A percentile compares a stretch with the other conserved stretches of the same genome.
Evolutionary conservation across 1,139 yeast genomes (phyloP).

Genomic region (Insectozyma bohioensis): DNA sequence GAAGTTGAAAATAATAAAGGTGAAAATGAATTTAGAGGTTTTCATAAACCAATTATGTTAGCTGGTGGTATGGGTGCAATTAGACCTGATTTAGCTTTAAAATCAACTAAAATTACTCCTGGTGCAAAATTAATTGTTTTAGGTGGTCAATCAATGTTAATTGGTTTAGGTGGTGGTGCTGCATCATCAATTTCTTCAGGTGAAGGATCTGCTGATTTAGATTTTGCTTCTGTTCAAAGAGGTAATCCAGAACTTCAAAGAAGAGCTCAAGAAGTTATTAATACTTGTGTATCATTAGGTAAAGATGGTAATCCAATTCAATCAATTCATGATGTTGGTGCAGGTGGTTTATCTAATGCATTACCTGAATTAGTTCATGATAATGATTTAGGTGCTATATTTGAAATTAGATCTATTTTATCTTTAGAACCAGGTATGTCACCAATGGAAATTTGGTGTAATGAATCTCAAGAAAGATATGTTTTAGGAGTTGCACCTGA

Average conservation of each 20-base stretch:
- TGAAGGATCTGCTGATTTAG: conserved; percentile 93
- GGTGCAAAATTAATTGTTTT: conserved; percentile 90
- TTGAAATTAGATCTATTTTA: conserved; percentile 88
- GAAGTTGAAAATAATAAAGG: conserved; percentile 63
- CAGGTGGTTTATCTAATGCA: conserved; percentile 98
- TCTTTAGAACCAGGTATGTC: conserved; percentile 98
- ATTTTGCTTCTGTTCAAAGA: conserved; percentile 98
- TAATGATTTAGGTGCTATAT: conserved; percentile 89
- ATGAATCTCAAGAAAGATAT: conserved; percentile 98
- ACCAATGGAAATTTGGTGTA: conserved; percentile 99
- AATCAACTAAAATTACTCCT: conserved; percentile 84
- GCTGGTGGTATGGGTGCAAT: conserved; percentile 99
- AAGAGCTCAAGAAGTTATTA: conserved; percentile 97
- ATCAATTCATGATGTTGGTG: conserved; percentile 98
- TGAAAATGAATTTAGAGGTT: conserved; percentile 81
- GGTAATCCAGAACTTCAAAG: conserved; percentile 99
- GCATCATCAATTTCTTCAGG: conserved; percentile 96
- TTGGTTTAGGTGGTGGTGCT: conserved; percentile 99
- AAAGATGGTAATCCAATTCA: conserved; percentile 76
- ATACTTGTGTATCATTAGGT: conserved; percentile 87
- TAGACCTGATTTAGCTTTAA: conserved; percentile 89
- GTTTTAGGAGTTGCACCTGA: conserved; percentile 89
- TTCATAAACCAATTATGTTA: conserved; percentile 98
- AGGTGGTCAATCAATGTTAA: conserved; percentile 98
- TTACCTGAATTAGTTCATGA: conserved; percentile 97